phyloP scores from a whole-genome alignment of 108 stramenopile species.

The Parmales sp. region DNA sequence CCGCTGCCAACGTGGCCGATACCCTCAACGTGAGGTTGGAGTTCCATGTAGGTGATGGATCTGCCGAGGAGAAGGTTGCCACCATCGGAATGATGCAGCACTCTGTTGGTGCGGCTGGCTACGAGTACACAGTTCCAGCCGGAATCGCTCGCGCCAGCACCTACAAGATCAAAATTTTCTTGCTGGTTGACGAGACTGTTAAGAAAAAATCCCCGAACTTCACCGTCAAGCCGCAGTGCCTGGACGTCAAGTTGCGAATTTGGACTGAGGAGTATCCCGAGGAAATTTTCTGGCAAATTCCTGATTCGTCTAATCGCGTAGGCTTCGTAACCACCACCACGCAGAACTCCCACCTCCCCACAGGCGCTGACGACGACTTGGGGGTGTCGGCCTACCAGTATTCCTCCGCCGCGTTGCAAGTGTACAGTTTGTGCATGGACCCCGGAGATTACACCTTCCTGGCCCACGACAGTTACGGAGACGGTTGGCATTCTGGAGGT shows the following conservation, averaged over 20 bases:
- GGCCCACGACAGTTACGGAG: neutral
- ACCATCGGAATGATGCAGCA: too few relatives aligned
- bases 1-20: too few relatives aligned
- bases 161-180: too few relatives aligned
- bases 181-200: too few relatives aligned
- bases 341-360: neutral
- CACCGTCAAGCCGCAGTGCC: neutral
- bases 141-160: too few relatives aligned
- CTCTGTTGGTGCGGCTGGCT: too few relatives aligned
- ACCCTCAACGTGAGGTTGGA: too few relatives aligned
- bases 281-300: neutral
- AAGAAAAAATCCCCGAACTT: neutral
- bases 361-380: neutral
- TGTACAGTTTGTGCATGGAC: neutral
- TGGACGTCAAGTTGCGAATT: too few relatives aligned
- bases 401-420: neutral
- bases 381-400: neutral
- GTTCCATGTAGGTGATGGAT: too few relatives aligned
- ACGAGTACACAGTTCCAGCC: too few relatives aligned
- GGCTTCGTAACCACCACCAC: neutral
- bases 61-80: too few relatives aligned
- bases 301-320: neutral
- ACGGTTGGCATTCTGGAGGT: neutral
- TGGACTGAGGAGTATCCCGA: too few relatives aligned
- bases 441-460: conserved; percentile 1